Evolutionary conservation across 192 early-diverging fungal species (phyloP), one percentile per base, ranked within the genome.

Genomic region (Coemansia sp.): DNA sequence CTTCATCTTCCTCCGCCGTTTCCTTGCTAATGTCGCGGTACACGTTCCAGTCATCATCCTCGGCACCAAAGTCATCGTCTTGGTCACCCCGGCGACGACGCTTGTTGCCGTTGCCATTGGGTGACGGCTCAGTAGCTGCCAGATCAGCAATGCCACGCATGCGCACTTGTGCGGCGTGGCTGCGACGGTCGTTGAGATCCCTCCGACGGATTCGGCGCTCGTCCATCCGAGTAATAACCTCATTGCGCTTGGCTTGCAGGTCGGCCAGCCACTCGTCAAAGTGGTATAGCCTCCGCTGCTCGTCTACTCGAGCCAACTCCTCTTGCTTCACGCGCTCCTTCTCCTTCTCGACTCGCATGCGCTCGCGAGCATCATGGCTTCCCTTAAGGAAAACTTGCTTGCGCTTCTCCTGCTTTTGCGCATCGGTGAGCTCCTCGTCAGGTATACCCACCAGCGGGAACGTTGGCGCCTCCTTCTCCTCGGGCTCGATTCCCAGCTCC

Each of bases 21-120:
- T 89, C 88, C 47, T 95, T 92, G 75, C 92, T 95, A 53, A 97
- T 95, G 73, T 94, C 92, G 44, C 93, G 87, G 71, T 97, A 97
- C 43, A 97, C 87, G 74, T 89, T 88, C 95, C 95, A 97, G 78
- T 96, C 95, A 10, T 90, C 92, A 73, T 95, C 95, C 66, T 96
- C 92, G 6, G 90, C 91, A n/a, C 95, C 95, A 86, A 97, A 97
- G 4, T 90, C 93, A 65, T 97, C 95, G 76, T 95, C 95, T 27
- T 77, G 70, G 22, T 78, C 82, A 24, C 79, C 79, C 11, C 81
- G 75, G 34, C 81, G 71, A 22, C 85, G 85, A 8, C 85, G 79
- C 57, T 58, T 58, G 68, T 78, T 83, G n/a, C 69, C 34, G 4
- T 29, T 29, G n/a, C 62, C 27, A 9, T 43, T 36, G 6, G 72